Percentiles rank a stretch among this genome's conserved stretches.
These are phyloP conservation scores for Immersiella caudata DNA, from an alignment of 495 filamentous ascomycete species.

Conservation along the genomic window DNA sequence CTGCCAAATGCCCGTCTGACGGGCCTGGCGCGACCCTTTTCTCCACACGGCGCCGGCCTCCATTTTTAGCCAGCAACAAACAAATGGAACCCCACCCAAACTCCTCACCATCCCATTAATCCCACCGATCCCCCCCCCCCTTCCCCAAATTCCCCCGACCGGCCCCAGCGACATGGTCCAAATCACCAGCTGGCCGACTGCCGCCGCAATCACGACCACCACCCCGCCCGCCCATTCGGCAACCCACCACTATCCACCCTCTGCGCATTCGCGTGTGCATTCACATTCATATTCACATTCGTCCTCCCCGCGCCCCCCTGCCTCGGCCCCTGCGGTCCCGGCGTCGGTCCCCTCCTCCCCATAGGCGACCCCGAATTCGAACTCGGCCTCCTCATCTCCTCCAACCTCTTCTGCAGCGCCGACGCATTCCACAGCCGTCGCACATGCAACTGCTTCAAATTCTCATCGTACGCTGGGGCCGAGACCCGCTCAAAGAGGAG, in stretches of 20 bases:
- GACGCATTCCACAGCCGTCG: slow-evolving; percentile 35
- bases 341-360: background rate
- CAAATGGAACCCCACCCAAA: no score
- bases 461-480: slow-evolving; percentile 16
- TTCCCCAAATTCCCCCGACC: no score
- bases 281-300: background rate
- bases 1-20: background rate
- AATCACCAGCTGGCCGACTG: no score
- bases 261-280: no score
- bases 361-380: background rate
- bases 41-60: background rate
- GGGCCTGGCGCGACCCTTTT: background rate
- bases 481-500: slow-evolving; percentile 33
- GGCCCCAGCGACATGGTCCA: no score
- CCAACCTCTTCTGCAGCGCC: slow-evolving; percentile 27
- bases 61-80: background rate
- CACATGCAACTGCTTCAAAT: slow-evolving; percentile 35
- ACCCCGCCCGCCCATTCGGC: no score
- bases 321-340: background rate
- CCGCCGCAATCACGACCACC: no score
- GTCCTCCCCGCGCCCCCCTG: background rate
- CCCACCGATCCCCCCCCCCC: no score
- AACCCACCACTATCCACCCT: no score
- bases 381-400: slow-evolving; percentile 25
- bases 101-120: no score